Conservation (phyloP, 2,329 filamentous ascomycete genomes). For the Alternaria metachromatica region DNA sequence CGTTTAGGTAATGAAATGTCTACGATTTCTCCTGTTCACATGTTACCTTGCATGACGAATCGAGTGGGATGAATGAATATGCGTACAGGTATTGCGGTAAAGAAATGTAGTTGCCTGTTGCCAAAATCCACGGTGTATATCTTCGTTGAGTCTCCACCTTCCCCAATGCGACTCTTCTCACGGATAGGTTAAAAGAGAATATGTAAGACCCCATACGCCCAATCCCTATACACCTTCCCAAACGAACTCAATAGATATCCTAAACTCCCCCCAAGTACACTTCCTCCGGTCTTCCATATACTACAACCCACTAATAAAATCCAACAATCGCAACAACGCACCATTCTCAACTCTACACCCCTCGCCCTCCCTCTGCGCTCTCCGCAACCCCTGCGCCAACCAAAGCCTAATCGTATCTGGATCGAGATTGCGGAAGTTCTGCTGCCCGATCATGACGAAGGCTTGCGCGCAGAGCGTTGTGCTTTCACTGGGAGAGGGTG, state of each 20-base stretch:
- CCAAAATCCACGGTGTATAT: neutral
- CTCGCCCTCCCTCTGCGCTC: slow-evolving; percentile 37
- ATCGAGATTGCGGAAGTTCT: slow-evolving; percentile 44
- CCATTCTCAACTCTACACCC: slow-evolving; percentile 47
- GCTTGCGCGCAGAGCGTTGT: slow-evolving; percentile 46
- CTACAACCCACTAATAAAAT: slow-evolving; percentile 42
- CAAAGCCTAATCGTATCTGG: slow-evolving; percentile 39
- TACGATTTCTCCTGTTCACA: neutral
- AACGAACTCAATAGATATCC: neutral
- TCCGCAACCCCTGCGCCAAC: slow-evolving; percentile 39
- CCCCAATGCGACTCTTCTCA: neutral
- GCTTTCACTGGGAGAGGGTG: slow-evolving; percentile 35
- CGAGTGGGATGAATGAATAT: neutral
- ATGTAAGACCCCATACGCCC: slow-evolving; percentile 5
- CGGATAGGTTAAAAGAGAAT: neutral
- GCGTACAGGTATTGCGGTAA: neutral
- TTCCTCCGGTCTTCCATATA: neutral
- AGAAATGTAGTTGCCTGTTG: neutral
- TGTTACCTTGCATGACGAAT: too few relatives aligned
- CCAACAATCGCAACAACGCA: slow-evolving; percentile 40
- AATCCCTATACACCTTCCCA: neutral
- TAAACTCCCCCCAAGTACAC: neutral
- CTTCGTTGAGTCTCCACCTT: neutral
- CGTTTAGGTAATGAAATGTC: slow-evolving; percentile 21
- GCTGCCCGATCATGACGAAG: slow-evolving; percentile 43